These are phyloP conservation scores for Talaromyces albobiverticillius DNA, from an alignment of 2,329 filamentous ascomycete genomes.

Conservation along the genomic window DNA sequence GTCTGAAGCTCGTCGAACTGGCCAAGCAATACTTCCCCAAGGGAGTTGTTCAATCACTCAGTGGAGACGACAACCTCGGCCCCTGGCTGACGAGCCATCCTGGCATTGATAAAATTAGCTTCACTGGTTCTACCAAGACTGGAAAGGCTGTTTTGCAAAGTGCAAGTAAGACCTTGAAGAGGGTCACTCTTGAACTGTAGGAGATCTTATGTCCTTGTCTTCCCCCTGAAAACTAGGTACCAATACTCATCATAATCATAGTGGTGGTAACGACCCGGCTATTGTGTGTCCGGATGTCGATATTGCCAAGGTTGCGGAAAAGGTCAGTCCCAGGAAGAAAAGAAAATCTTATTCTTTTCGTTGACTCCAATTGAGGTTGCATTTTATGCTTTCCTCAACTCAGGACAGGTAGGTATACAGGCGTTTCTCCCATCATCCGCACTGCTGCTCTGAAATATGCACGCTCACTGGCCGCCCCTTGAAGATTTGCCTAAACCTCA, in stretches of 20 bases:
- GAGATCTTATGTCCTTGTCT: conserved; percentile 38
- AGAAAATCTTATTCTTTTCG: no score
- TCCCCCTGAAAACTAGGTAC: no score
- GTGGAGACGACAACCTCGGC: conserved; percentile 59
- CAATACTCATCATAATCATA: no score
- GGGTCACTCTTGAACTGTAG: conserved; percentile 53
- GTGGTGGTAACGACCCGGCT: conserved; percentile 8
- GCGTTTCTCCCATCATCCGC: no score
- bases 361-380: no score
- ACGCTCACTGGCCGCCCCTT: no score
- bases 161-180: conserved; percentile 52
- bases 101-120: conserved; percentile 56
- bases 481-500: conserved; percentile 55
- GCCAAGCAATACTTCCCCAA: conserved; percentile 62
- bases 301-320: not conserved
- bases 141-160: conserved; percentile 58
- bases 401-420: no score
- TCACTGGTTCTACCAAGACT: conserved; percentile 56
- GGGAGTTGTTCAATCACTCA: conserved; percentile 55
- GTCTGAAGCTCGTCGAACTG: no score
- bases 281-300: conserved; percentile 8
- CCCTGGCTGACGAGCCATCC: conserved; percentile 53
- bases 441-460: no score
- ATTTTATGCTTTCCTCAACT: not conserved
- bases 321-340: no score